A percentile compares a stretch with the other conserved stretches of the same genome.
Evolutionary conservation across 805 yeast genomes (phyloP).

Genomic region (Nakazawaea wickerhamii): DNA sequence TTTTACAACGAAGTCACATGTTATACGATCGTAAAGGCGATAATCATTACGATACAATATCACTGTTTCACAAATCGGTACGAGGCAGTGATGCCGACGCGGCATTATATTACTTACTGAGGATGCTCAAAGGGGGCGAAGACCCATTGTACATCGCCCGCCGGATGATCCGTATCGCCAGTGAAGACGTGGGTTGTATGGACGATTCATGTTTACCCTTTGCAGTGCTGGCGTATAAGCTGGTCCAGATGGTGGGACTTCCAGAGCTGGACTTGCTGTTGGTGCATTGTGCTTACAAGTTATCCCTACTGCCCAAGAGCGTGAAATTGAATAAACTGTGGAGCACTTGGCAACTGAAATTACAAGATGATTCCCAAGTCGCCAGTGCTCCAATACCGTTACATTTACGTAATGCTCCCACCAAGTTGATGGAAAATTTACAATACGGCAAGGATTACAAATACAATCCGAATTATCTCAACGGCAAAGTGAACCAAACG

Average conservation of each 20-base stretch:
- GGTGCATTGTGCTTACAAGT: constrained; percentile 90
- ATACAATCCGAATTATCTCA: constrained; percentile 75
- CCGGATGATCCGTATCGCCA: constrained; percentile 89
- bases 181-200: constrained; percentile 86
- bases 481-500: constrained; percentile 69
- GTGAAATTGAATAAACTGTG: constrained; percentile 83
- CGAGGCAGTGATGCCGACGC: constrained; percentile 92
- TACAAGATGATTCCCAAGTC: constrained; percentile 52
- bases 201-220: constrained; percentile 84
- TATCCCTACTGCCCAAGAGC: constrained; percentile 81
- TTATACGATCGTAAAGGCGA: constrained; percentile 87
- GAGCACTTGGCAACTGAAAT: constrained; percentile 53
- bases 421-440: constrained; percentile 78
- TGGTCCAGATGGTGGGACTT: constrained; percentile 85
- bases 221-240: constrained; percentile 79
- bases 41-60: constrained; percentile 88
- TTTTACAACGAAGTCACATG: constrained; percentile 46
- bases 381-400: constrained; percentile 65
- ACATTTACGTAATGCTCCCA: constrained; percentile 94
- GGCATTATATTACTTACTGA: constrained; percentile 75
- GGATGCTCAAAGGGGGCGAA: constrained; percentile 93
- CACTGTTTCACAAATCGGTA: constrained; percentile 91
- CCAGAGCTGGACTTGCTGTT: constrained; percentile 89
- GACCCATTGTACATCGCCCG: constrained; percentile 87
- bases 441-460: constrained; percentile 85